phyloP scores from a whole-genome alignment of 2,329 filamentous ascomycete genomes.

The Didymella lethalis region DNA sequence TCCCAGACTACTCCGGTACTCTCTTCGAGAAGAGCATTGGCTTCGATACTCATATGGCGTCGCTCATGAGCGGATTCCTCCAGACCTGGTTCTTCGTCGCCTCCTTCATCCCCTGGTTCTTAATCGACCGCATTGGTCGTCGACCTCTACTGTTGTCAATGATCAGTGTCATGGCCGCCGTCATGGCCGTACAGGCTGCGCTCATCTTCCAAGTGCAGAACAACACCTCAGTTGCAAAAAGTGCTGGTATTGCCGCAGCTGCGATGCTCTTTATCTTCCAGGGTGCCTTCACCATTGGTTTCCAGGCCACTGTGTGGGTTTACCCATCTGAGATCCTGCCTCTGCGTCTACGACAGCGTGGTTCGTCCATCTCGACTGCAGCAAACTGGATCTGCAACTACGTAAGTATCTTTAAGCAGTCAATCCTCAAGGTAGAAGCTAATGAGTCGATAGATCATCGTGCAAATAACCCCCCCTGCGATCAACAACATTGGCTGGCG shows the following conservation, averaged over 20 bases:
- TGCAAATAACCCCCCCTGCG: slow-evolving; percentile 50
- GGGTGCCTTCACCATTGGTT: slow-evolving; percentile 29
- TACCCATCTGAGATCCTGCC: slow-evolving; percentile 23
- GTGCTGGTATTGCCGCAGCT: slow-evolving; percentile 27
- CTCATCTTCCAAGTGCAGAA: slow-evolving; percentile 32
- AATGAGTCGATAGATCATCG: slow-evolving; percentile 16
- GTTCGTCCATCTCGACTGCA: slow-evolving; percentile 20
- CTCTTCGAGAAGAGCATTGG: slow-evolving; percentile 31
- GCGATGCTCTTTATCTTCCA: slow-evolving; percentile 31
- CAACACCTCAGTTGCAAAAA: slow-evolving; percentile 22
- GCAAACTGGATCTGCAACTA: slow-evolving; percentile 25
- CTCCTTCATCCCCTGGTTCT: slow-evolving; percentile 29
- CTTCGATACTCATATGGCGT: slow-evolving; percentile 27
- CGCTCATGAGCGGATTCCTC: slow-evolving; percentile 29
- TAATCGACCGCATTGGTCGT: slow-evolving; percentile 27
- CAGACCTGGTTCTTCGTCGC: slow-evolving; percentile 33
- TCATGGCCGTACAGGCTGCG: slow-evolving; percentile 29
- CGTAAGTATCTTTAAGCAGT: not conserved
- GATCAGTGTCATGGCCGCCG: slow-evolving; percentile 30
- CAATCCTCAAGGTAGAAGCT: not conserved
- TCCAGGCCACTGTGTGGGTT: slow-evolving; percentile 29
- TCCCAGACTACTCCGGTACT: slow-evolving; percentile 26
- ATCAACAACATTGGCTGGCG: slow-evolving; percentile 47
- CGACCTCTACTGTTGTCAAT: slow-evolving; percentile 27
- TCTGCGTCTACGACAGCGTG: slow-evolving; percentile 22